These are phyloP conservation scores for Plasmodium knowlesi DNA, from an alignment of 169 alveolate genomes.

Conservation along the genomic window DNA sequence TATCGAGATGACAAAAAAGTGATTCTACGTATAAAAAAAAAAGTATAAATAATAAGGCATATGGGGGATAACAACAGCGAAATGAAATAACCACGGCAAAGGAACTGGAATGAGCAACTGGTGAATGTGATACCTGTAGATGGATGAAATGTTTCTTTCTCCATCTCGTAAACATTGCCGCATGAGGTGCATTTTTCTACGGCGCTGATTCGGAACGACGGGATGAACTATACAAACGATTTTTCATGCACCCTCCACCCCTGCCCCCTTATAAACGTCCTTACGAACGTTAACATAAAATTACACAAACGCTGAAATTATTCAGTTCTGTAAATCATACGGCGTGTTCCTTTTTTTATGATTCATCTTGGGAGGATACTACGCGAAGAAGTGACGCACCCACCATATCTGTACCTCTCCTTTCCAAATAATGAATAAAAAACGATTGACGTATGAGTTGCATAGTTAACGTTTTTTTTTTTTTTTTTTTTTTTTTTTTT, in stretches of 20 bases:
- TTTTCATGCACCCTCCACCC: neutral
- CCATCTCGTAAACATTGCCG: neutral
- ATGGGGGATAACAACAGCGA: neutral
- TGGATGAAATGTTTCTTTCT: neutral
- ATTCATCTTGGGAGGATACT: neutral
- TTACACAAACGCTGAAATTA: neutral
- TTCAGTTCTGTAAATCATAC: neutral
- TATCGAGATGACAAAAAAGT: neutral
- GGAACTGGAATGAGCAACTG: neutral
- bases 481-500: too few relatives aligned
- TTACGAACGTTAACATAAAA: neutral
- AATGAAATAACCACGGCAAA: too few relatives aligned
- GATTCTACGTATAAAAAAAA: neutral
- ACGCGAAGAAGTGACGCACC: neutral
- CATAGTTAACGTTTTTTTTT: neutral
- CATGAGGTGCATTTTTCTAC: neutral
- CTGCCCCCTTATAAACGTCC: neutral
- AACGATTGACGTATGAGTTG: neutral
- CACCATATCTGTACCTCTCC: neutral
- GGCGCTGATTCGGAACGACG: neutral
- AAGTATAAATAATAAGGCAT: neutral
- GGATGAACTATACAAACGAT: neutral
- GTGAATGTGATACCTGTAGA: neutral
- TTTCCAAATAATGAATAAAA: neutral
- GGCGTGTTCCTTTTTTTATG: neutral